These are phyloP conservation scores for Hydnum rufescens DNA, from an alignment of 768 basidiomycete species.

Conservation along the genomic window DNA sequence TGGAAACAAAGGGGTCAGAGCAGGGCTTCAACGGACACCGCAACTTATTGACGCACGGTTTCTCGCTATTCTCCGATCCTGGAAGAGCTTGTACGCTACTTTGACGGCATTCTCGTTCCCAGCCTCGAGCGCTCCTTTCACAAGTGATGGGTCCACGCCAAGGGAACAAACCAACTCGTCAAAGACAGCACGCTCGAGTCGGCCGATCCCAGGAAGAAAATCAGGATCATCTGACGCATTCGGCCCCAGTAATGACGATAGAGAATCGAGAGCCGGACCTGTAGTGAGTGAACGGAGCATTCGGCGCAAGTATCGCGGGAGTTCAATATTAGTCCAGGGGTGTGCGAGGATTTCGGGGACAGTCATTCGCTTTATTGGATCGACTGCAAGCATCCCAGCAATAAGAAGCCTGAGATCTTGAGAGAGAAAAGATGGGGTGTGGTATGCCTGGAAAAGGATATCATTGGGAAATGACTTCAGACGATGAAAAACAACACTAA, in stretches of 20 bases:
- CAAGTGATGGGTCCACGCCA: slow-evolving; percentile 59
- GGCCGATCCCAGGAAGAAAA: slow-evolving; percentile 73
- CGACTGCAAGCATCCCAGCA: slow-evolving; percentile 75
- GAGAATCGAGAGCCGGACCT: slow-evolving; percentile 54
- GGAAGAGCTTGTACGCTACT: slow-evolving; percentile 84
- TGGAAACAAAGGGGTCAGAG: background rate
- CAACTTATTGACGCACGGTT: slow-evolving; percentile 52
- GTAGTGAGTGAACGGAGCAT: slow-evolving; percentile 43
- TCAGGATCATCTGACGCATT: slow-evolving; percentile 29
- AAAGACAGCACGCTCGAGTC: slow-evolving; percentile 82
- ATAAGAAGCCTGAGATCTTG: slow-evolving; percentile 63
- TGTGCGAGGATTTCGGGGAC: slow-evolving; percentile 79
- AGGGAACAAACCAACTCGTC: slow-evolving; percentile 59
- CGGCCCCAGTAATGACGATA: slow-evolving; percentile 39
- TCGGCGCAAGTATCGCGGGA: slow-evolving; percentile 71
- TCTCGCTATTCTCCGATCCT: slow-evolving; percentile 74
- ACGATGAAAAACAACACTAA: background rate
- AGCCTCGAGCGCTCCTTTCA: slow-evolving; percentile 67
- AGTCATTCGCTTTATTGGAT: slow-evolving; percentile 88
- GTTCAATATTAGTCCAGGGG: slow-evolving; percentile 73
- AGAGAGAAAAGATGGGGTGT: slow-evolving; percentile 65
- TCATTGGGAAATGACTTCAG: background rate
- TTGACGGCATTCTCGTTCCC: slow-evolving; percentile 90
- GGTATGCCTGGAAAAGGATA: slow-evolving; percentile 11
- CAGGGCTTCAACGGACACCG: background rate